phyloP scores from a whole-genome alignment of 2,329 filamentous ascomycete genomes.

The Xylaria sp. region DNA sequence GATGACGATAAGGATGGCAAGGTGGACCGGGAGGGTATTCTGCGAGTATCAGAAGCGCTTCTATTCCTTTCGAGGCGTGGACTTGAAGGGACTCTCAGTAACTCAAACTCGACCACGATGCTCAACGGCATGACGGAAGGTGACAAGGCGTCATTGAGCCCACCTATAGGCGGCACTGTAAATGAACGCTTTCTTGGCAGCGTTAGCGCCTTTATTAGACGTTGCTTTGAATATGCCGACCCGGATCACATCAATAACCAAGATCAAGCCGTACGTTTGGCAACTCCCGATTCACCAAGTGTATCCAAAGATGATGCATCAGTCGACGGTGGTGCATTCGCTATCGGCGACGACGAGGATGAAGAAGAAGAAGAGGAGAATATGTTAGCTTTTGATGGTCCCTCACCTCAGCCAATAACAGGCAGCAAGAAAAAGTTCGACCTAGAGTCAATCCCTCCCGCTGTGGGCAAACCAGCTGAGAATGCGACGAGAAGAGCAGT shows the following conservation, averaged over 20 bases:
- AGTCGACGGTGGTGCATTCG: constrained; percentile 67
- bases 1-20: constrained; percentile 92
- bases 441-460: constrained; percentile 53
- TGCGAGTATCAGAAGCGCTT: constrained; percentile 92
- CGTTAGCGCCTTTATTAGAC: constrained; percentile 92
- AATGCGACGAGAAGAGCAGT: constrained; percentile 52
- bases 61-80: constrained; percentile 92
- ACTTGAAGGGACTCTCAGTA: constrained; percentile 77
- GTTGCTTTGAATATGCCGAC: constrained; percentile 98
- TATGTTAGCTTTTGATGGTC: constrained; percentile 69
- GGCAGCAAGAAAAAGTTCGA: constrained; percentile 56
- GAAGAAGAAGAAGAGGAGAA: constrained; percentile 57
- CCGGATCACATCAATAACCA: constrained; percentile 80
- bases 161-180: constrained; percentile 66
- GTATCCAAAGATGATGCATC: constrained; percentile 43
- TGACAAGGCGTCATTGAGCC: constrained; percentile 52
- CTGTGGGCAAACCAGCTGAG: constrained; percentile 44
- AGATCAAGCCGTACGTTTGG: constrained; percentile 47
- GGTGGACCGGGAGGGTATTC: constrained; percentile 93
- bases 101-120: constrained; percentile 69
- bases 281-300: constrained; percentile 45
- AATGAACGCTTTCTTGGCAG: constrained; percentile 93
- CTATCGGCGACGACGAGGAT: constrained; percentile 75
- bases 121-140: constrained; percentile 58
- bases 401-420: constrained; percentile 55